Base-by-base conservation (phyloP, 257 asterid species). In the Solanum medicagineum region DNA sequence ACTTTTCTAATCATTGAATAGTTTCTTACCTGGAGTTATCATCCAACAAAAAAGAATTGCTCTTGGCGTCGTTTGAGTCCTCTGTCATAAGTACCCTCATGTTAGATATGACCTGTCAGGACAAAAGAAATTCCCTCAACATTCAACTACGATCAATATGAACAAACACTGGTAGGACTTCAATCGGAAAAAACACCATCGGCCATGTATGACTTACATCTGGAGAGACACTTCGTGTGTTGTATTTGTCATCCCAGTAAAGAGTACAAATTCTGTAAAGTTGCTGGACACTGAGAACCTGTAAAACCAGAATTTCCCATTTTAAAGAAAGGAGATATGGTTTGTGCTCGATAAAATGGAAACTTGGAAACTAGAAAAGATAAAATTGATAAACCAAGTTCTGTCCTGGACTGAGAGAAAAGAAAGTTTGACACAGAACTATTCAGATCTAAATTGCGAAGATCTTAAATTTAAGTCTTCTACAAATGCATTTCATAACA, bases 201-300 rank as follows among this genome's bases (percentile, higher is more conserved):
- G 68, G 85, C 49, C 36, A 83, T 26, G 36, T 68, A 32, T 36
- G 77, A 87, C 97, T 92, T 91, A 97, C 99, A 86, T 93, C 97
- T n/a, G 93, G 91, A 40, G 99, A 95, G 84, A 97, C 99, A 83
- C 95, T 95, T 87, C 93, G 93, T 79, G 98, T 97, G 81, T 95
- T 97, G 85, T 97, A 95, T 89, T 93, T 93, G 88, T 94, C 98
- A 85, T 97, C 99, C 93, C 95, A 91, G 91, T 95, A 97, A 80
- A 94, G 88, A 16, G 98, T 92, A 82, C 99, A 95, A 86, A 97
- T 93, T 92, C 99, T 92, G 95, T 97, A 93, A 86, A 97, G 93
- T 93, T 97, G 99, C 90, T 95, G 99, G 86, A 93, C 97, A 55
- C 98, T 93, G 83, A 97, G 92, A 89, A 94, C 92, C 99, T 95